Evolutionary conservation across 164 flowering plant genomes (phyloP).

Genomic region (Santalum album): DNA sequence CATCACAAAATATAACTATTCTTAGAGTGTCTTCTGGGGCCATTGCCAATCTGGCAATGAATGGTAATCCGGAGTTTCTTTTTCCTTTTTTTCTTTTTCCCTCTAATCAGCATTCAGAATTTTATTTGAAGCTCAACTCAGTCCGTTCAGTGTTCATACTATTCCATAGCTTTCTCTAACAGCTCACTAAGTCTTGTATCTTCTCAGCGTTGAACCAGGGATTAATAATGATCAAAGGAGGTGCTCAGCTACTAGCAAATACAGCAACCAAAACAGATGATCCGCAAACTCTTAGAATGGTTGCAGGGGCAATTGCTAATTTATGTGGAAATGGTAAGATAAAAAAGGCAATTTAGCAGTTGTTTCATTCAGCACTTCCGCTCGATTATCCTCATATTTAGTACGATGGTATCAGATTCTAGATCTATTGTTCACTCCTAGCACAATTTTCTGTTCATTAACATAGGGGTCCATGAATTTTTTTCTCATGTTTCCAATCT

Average conservation of each 20-base stretch:
- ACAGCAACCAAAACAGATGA: conserved; percentile 64
- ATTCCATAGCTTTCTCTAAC: neutral
- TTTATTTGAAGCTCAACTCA: neutral
- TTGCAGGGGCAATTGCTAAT: conserved; percentile 94
- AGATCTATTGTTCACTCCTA: too few relatives aligned
- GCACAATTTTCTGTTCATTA: too few relatives aligned
- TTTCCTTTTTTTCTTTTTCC: conserved; percentile 1
- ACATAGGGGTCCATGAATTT: too few relatives aligned
- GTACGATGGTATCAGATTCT: too few relatives aligned
- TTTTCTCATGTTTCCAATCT: too few relatives aligned
- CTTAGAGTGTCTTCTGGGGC: conserved; percentile 95
- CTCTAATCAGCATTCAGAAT: neutral
- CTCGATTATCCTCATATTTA: too few relatives aligned
- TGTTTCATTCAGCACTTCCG: too few relatives aligned
- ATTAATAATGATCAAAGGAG: conserved; percentile 71
- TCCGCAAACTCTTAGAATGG: conserved; percentile 89
- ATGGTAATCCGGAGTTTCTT: conserved; percentile 36
- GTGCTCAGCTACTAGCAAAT: conserved; percentile 54
- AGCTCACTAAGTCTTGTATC: neutral
- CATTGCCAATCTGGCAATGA: conserved; percentile 93
- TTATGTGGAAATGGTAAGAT: conserved; percentile 93
- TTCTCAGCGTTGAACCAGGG: conserved; percentile 63
- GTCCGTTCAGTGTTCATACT: neutral
- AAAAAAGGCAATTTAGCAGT: too few relatives aligned
- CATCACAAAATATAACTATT: conserved; percentile 59